A percentile compares a stretch with the other conserved stretches of the same genome.
Evolutionary conservation across 2,329 filamentous ascomycete genomes (phyloP).

Genomic region (Apiospora malaysiana): DNA sequence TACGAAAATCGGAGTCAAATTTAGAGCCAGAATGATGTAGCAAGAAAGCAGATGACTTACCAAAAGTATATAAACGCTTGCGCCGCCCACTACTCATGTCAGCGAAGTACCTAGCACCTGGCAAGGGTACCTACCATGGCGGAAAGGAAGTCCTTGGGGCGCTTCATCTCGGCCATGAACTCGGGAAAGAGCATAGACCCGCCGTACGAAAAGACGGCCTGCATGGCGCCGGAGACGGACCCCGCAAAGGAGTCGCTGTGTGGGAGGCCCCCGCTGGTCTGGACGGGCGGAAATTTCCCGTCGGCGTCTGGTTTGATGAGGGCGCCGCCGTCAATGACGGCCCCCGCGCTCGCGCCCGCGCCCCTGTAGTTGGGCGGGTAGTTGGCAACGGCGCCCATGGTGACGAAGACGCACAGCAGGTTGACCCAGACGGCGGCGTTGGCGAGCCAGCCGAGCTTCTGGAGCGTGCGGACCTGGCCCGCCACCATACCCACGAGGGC

Average conservation of each 20-base stretch:
- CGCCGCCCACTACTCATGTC: constrained; percentile 28
- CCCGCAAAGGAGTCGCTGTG: constrained; percentile 56
- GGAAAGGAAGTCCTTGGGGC: constrained; percentile 1
- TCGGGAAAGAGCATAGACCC: constrained; percentile 63
- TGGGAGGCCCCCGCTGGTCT: constrained; percentile 41
- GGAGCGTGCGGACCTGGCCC: constrained; percentile 62
- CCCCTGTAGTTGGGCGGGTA: constrained; percentile 36
- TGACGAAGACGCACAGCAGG: constrained; percentile 53
- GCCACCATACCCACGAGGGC: constrained; percentile 56
- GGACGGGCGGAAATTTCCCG: constrained; percentile 30
- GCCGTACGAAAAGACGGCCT: constrained; percentile 43
- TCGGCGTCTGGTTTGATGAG: not conserved
- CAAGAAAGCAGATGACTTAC: too few species aligned
- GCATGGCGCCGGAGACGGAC: constrained; percentile 47
- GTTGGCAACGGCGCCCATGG: constrained; percentile 40
- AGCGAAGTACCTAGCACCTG: not conserved
- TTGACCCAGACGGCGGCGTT: constrained; percentile 64
- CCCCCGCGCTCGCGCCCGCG: constrained; percentile 36
- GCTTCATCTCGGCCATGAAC: constrained; percentile 58
- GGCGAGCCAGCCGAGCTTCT: constrained; percentile 61
- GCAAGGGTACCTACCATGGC: not conserved
- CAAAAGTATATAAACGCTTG: constrained; percentile 5
- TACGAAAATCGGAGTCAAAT: too few species aligned
- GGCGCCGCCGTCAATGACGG: constrained; percentile 33
- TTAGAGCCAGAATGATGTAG: too few species aligned